These are phyloP conservation scores for Cytidiella melzeri DNA, from an alignment of 768 basidiomycete species.

Conservation along the genomic window DNA sequence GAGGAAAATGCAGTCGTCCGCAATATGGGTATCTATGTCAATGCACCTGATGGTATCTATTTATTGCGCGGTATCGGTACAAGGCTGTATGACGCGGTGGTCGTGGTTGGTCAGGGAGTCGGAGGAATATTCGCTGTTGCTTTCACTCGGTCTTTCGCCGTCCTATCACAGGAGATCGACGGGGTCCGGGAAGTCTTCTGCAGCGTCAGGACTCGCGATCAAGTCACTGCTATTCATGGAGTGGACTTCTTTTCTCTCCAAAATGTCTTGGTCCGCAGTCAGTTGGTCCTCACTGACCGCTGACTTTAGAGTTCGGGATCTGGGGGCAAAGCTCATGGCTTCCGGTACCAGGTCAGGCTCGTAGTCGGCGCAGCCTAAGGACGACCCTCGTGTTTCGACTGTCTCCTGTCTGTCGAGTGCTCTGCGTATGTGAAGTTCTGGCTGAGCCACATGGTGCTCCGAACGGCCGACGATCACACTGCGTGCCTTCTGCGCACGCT, in stretches of 20 bases:
- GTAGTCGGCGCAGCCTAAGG: constrained; percentile 11
- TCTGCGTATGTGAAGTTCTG: background rate
- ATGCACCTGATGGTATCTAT: too few relatives aligned
- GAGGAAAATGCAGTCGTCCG: too few relatives aligned
- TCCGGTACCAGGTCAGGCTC: constrained; percentile 20
- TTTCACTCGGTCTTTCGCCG: background rate
- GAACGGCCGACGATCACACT: constrained; percentile 2
- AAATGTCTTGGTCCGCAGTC: background rate
- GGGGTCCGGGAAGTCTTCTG: too few relatives aligned
- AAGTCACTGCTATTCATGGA: too few relatives aligned
- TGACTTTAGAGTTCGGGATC: constrained; percentile 10
- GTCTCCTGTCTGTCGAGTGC: background rate
- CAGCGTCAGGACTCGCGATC: too few relatives aligned
- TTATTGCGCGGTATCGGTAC: too few relatives aligned
- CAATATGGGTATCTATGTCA: too few relatives aligned
- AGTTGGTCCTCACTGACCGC: background rate
- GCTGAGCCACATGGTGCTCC: background rate
- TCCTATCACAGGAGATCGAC: too few relatives aligned
- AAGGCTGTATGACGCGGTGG: too few relatives aligned
- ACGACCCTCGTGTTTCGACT: background rate
- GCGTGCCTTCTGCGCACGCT: constrained; percentile 14
- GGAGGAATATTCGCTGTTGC: background rate
- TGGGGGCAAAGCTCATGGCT: constrained; percentile 24
- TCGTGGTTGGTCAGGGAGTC: too few relatives aligned
- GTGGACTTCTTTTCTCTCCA: background rate